Conservation (phyloP, 176 grass and related monocot genomes). For the Oryza rufipogon region DNA sequence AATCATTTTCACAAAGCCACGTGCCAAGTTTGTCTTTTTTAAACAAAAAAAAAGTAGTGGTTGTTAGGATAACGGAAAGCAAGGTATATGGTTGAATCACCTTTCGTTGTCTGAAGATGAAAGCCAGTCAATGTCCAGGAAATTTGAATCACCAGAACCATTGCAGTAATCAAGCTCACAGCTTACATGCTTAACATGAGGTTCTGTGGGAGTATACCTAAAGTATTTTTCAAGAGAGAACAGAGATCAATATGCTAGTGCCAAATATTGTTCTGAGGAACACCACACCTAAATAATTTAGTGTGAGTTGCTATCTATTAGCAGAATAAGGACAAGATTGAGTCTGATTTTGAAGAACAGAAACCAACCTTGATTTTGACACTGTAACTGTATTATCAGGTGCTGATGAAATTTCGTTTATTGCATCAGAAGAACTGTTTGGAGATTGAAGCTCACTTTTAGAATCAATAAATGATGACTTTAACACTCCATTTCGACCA, state of each 20-base stretch:
- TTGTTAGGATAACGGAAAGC: constrained; percentile 11
- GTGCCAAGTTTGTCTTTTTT: constrained; percentile 11
- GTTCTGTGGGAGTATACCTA: constrained; percentile 49
- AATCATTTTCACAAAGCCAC: constrained; percentile 2
- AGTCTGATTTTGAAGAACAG: constrained; percentile 29
- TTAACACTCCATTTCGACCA: constrained; percentile 56
- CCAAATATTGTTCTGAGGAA: constrained; percentile 7
- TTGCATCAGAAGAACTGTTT: constrained; percentile 34
- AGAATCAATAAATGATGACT: constrained; percentile 37
- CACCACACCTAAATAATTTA: background rate
- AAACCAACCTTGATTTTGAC: constrained; percentile 50
- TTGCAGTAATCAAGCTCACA: constrained; percentile 49
- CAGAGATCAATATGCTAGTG: constrained; percentile 9
- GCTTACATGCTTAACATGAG: constrained; percentile 45
- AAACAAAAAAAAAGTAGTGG: constrained; percentile 22
- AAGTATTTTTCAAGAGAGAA: constrained; percentile 39
- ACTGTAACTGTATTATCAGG: constrained; percentile 10
- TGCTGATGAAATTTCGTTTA: constrained; percentile 37
- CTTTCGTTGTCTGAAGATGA: constrained; percentile 60
- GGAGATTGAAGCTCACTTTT: constrained; percentile 40
- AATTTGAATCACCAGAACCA: constrained; percentile 63
- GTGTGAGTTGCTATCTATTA: background rate
- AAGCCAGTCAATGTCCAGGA: constrained; percentile 67
- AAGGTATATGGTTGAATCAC: constrained; percentile 26
- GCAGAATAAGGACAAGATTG: constrained; percentile 23